phyloP scores from a whole-genome alignment of 1,139 yeast genomes.

The Blastobotrys aristatus region DNA sequence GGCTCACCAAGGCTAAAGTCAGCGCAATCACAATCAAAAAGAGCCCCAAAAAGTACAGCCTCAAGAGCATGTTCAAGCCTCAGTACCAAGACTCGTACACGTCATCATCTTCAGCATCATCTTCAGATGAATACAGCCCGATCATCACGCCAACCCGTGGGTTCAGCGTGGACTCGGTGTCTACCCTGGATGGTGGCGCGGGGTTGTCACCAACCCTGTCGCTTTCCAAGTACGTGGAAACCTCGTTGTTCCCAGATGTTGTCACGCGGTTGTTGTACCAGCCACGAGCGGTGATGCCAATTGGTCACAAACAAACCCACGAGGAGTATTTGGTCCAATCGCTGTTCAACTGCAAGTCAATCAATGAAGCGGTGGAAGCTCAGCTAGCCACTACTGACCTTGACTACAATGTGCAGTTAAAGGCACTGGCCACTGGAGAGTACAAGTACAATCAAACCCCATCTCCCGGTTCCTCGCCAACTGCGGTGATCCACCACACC shows the following conservation, averaged over 20 bases:
- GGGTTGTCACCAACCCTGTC: neutral
- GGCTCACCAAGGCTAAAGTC: slow-evolving; percentile 8
- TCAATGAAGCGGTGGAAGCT: slow-evolving; percentile 1
- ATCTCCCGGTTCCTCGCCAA: neutral
- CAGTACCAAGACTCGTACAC: slow-evolving; percentile 6
- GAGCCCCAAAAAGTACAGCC: neutral
- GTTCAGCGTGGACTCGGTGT: slow-evolving; percentile 7
- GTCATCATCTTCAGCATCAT: neutral
- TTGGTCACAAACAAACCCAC: neutral
- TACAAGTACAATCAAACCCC: neutral
- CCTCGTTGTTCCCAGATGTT: slow-evolving; percentile 10
- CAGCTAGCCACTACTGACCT: neutral
- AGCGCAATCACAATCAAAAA: slow-evolving; percentile 11
- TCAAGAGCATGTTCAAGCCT: slow-evolving; percentile 6
- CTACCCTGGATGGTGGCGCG: slow-evolving; percentile 3
- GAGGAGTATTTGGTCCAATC: slow-evolving; percentile 9
- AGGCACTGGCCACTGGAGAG: neutral
- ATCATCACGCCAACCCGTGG: slow-evolving; percentile 8
- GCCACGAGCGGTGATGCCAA: slow-evolving; percentile 11
- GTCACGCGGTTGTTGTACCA: slow-evolving; percentile 9
- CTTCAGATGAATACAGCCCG: neutral
- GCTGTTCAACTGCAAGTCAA: slow-evolving; percentile 3
- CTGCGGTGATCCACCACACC: slow-evolving; percentile 1
- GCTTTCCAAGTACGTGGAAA: neutral
- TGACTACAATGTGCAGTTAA: neutral